Conservation (phyloP, 2,329 filamentous ascomycete genomes). For the Botrytis paeoniae region DNA sequence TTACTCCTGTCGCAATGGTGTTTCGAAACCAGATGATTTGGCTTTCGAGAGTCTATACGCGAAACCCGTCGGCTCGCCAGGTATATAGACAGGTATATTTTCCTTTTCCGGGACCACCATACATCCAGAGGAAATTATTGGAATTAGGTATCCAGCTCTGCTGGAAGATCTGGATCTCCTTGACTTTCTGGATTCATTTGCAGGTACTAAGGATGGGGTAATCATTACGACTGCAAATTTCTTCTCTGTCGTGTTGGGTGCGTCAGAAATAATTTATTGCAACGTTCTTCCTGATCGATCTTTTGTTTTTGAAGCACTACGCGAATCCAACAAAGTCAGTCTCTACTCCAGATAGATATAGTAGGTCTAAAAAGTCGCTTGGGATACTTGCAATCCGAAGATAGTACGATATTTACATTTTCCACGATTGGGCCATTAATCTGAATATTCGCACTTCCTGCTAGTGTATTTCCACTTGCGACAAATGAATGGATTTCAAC, state of each 20-base stretch:
- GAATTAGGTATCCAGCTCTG: too few relatives aligned
- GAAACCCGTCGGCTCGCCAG: not conserved
- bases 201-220: not conserved
- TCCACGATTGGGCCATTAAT: not conserved
- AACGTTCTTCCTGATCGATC: not conserved
- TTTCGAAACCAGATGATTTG: not conserved
- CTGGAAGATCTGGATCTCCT: not conserved
- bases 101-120: not conserved
- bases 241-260: not conserved
- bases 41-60: too few relatives aligned
- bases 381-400: not conserved
- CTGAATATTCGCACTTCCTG: not conserved
- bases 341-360: not conserved
- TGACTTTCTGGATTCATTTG: not conserved
- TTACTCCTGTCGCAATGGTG: not conserved
- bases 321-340: too few relatives aligned
- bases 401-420: not conserved
- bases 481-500: not conserved
- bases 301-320: not conserved
- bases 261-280: not conserved
- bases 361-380: not conserved
- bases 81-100: not conserved
- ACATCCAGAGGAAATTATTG: not conserved
- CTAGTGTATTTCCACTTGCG: not conserved
- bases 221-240: not conserved